A percentile compares a stretch with the other conserved stretches of the same genome.
phyloP scores from a whole-genome alignment of 2,329 filamentous ascomycete species.

The Corinectria fuckeliana region DNA sequence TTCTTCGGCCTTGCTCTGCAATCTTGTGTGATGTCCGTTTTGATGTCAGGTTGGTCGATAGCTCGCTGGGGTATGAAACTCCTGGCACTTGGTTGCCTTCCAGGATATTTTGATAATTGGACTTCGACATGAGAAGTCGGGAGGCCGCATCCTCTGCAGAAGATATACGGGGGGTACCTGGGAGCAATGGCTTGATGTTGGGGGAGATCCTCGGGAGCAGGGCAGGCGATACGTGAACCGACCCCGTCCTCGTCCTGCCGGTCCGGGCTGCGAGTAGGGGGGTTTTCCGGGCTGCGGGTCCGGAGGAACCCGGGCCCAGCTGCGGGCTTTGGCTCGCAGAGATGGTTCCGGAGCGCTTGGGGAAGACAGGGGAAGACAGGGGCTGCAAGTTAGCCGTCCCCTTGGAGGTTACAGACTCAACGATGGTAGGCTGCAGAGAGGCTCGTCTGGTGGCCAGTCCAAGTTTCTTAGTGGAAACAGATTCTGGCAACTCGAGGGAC shows the following conservation, averaged over 20 bases:
- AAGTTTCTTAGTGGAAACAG: constrained; percentile 49
- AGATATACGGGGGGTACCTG: constrained; percentile 58
- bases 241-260: constrained; percentile 73
- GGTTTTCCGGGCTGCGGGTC: constrained; percentile 57
- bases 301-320: constrained; percentile 58
- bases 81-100: constrained; percentile 92
- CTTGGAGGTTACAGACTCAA: constrained; percentile 54
- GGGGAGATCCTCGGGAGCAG: constrained; percentile 89
- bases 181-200: constrained; percentile 89
- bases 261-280: constrained; percentile 63
- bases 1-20: constrained; percentile 92
- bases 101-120: constrained; percentile 96
- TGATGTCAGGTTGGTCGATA: constrained; percentile 92
- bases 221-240: constrained; percentile 83
- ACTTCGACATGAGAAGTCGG: constrained; percentile 89
- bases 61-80: constrained; percentile 85
- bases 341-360: constrained; percentile 46
- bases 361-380: constrained; percentile 56
- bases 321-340: constrained; percentile 73
- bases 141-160: constrained; percentile 67
- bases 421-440: constrained; percentile 42
- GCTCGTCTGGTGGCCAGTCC: constrained; percentile 52
- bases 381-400: constrained; percentile 57
- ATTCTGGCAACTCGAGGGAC: constrained; percentile 74
- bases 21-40: constrained; percentile 98